A percentile compares a stretch with the other conserved stretches of the same genome.
Evolutionary conservation across 495 filamentous ascomycete species (phyloP).

Genomic region (Penicillium herquei): DNA sequence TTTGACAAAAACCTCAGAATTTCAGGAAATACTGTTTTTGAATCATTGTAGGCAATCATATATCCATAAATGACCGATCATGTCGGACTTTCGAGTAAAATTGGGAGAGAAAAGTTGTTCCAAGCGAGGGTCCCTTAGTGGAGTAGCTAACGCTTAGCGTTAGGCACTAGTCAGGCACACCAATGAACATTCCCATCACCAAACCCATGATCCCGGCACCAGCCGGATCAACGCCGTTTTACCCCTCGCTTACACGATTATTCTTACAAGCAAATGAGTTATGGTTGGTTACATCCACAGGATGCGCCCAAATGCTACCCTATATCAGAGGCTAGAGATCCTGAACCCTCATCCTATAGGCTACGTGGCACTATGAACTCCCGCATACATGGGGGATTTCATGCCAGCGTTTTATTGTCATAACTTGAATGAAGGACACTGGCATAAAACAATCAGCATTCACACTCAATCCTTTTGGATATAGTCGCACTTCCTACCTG

Average conservation of each 20-base stretch:
- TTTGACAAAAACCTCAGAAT: background rate
- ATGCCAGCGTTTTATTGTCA: too few relatives aligned
- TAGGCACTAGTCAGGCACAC: conserved; percentile 4
- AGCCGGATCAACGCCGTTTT: conserved; percentile 3
- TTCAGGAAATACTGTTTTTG: too few relatives aligned
- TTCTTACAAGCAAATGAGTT: background rate
- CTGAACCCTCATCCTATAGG: too few relatives aligned
- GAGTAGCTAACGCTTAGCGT: background rate
- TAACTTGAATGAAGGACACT: too few relatives aligned
- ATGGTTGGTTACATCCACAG: background rate
- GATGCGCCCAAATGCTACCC: background rate
- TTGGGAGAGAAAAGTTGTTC: background rate
- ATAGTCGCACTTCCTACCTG: background rate
- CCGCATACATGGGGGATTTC: too few relatives aligned
- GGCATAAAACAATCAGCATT: too few relatives aligned
- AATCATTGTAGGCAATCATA: too few relatives aligned
- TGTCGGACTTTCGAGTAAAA: too few relatives aligned
- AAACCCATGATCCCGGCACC: conserved; percentile 1
- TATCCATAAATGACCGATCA: too few relatives aligned
- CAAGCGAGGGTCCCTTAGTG: background rate
- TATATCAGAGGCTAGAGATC: too few relatives aligned
- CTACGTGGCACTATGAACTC: too few relatives aligned
- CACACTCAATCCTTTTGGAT: too few relatives aligned
- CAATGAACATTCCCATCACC: background rate
- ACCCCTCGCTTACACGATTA: background rate